These are phyloP conservation scores for Fusarium subtropicale DNA, from an alignment of 2,329 filamentous ascomycete species.

Conservation along the genomic window DNA sequence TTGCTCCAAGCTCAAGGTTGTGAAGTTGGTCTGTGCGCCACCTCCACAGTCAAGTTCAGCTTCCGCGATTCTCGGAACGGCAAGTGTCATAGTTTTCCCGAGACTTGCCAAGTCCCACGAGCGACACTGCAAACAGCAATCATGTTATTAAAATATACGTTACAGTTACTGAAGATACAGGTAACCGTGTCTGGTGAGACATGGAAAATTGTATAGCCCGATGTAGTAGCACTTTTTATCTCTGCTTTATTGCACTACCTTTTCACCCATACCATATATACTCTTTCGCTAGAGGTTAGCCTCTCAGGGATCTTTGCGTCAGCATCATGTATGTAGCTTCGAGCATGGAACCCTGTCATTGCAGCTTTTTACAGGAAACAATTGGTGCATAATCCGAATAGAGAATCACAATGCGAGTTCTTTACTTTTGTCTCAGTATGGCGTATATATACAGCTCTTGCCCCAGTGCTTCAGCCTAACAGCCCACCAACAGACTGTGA, in stretches of 20 bases:
- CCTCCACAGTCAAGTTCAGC: slow-evolving; percentile 2
- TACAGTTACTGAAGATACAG: not conserved
- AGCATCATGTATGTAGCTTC: slow-evolving; percentile 37
- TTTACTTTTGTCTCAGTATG: not conserved
- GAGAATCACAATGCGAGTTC: not conserved
- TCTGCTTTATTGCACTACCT: not conserved
- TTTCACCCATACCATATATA: not conserved
- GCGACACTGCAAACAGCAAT: not conserved
- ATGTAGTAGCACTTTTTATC: not conserved
- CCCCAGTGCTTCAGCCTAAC: not conserved
- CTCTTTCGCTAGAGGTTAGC: slow-evolving; percentile 19
- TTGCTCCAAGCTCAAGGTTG: slow-evolving; percentile 8
- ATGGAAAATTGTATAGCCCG: not conserved
- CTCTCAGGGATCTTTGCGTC: slow-evolving; percentile 34
- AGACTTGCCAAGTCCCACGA: slow-evolving; percentile 13
- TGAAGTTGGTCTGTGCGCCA: slow-evolving; percentile 35
- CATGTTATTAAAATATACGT: not conserved
- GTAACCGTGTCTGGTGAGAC: not conserved
- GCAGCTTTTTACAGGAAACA: slow-evolving; percentile 14
- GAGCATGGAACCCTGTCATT: slow-evolving; percentile 36
- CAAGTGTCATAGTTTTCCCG: slow-evolving; percentile 39
- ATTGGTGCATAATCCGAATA: slow-evolving; percentile 1
- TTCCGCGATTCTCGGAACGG: slow-evolving; percentile 29
- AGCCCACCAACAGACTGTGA: not conserved
- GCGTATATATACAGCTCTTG: not conserved